phyloP scores from a whole-genome alignment of 2,329 filamentous ascomycete species.

The Trichoderma afroharzianum region DNA sequence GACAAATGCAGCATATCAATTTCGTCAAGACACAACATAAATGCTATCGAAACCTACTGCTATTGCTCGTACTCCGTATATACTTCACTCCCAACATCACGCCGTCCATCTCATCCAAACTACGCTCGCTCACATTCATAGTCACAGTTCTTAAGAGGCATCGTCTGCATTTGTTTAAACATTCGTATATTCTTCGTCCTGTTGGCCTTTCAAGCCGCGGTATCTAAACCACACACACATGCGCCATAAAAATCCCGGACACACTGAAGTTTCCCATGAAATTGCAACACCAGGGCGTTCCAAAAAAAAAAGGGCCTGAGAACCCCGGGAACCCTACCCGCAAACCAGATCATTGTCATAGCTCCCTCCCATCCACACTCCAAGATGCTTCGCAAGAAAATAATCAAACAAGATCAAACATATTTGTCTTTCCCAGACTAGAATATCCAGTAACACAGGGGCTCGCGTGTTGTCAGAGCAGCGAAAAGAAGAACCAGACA shows the following conservation, averaged over 20 bases:
- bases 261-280: constrained; percentile 26
- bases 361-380: constrained; percentile 28
- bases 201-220: constrained; percentile 30
- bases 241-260: constrained; percentile 30
- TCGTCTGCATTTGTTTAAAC: constrained; percentile 23
- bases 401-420: constrained; percentile 12
- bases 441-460: constrained; percentile 28
- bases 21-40: neutral
- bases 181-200: constrained; percentile 40
- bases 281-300: constrained; percentile 34
- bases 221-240: constrained; percentile 31
- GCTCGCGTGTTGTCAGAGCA: constrained; percentile 15
- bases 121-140: neutral
- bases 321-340: constrained; percentile 31
- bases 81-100: neutral
- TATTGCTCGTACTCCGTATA: too few species aligned
- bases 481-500: constrained; percentile 20
- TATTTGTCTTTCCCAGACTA: constrained; percentile 25
- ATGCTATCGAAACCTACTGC: neutral
- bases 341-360: constrained; percentile 34
- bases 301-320: constrained; percentile 28
- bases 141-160: neutral
- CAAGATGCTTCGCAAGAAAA: constrained; percentile 31
- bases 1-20: neutral
- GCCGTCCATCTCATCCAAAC: neutral